Evolutionary conservation across 352 stramenopile species (phyloP), one percentile per base, ranked within the genome.

Genomic region (Plasmopara muralis): DNA sequence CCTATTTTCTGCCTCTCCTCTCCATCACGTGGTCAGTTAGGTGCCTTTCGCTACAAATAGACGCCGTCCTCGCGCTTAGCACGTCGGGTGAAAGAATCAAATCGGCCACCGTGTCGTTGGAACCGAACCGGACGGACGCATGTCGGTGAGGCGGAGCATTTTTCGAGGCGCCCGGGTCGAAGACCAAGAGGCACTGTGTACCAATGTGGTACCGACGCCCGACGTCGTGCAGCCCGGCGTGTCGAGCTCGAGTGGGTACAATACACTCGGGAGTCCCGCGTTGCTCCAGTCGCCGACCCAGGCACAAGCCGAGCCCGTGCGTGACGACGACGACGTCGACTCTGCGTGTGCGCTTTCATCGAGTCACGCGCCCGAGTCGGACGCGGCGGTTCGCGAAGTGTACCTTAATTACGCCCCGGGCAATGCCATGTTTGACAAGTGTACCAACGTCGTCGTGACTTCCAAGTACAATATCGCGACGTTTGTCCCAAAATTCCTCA

Each of bases 401-500:
- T 88, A 80, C 41, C 79, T 89, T 42, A 89, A 91, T 57, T 83
- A 91, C 47, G 59, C 62, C 9, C 68, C 66, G 2, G 70, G 68
- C 9, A 92, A 92, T 48, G 73, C 76, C 0, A 42, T 64, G 33
- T 91, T 83, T 47, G 75, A 79, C 54, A 80, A 82, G 47, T 72
- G 73, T 53, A 74, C 70, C 15, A 97, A 97, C 60, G 50, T 93
- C 9, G 73, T 97, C 5, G 69, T 92, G 6, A 97, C 89, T 59
- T 93, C 85, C 61, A 96, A 96, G 72, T 97, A 95, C 69, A 89
- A 78, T 35, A 44, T 76, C 14, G 64, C 89, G 25, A 94, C 77
- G 43, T 96, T 97, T 53, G 39, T 95, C 30, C 79, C 85, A 43
- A 93, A 90, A 50, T 96, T 96, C 40, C 53, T 97, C 1, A 87